These are phyloP conservation scores for Salix purpurea DNA, from an alignment of 345 rosid genomes.

Conservation along the genomic window DNA sequence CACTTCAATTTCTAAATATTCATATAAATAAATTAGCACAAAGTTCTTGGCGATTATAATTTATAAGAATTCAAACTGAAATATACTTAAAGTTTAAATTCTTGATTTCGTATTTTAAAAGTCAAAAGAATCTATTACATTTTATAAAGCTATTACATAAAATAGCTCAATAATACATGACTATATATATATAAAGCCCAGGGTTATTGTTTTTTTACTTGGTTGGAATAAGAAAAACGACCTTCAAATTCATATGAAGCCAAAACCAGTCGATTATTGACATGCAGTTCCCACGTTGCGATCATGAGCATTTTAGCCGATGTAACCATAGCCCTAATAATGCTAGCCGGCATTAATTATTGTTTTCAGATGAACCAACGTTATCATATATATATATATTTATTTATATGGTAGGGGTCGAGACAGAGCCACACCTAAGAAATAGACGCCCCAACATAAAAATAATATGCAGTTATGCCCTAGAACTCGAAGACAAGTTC, in stretches of 20 bases:
- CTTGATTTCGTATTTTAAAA: no score
- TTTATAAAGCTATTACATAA: not conserved
- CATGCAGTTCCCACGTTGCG: constrained; percentile 30
- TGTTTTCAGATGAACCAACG: not conserved
- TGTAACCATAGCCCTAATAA: not conserved
- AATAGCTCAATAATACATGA: not conserved
- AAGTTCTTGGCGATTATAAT: no score
- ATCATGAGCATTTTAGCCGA: not conserved
- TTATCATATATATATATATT: not conserved
- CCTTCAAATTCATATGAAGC: not conserved
- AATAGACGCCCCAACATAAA: constrained; percentile 3
- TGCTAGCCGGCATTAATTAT: not conserved
- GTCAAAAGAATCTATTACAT: no score
- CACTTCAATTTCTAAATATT: no score
- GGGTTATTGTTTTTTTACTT: no score
- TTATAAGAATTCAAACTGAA: no score
- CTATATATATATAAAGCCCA: not conserved
- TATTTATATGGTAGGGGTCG: not conserved
- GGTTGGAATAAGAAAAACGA: no score
- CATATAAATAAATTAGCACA: no score
- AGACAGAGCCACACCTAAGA: not conserved
- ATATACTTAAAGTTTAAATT: no score
- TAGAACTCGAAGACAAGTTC: not conserved
- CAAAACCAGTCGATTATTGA: constrained; percentile 32
- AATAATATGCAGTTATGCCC: no score